Conservation (phyloP, 495 filamentous ascomycete species). For the Hypoxylon crocopeplum region DNA sequence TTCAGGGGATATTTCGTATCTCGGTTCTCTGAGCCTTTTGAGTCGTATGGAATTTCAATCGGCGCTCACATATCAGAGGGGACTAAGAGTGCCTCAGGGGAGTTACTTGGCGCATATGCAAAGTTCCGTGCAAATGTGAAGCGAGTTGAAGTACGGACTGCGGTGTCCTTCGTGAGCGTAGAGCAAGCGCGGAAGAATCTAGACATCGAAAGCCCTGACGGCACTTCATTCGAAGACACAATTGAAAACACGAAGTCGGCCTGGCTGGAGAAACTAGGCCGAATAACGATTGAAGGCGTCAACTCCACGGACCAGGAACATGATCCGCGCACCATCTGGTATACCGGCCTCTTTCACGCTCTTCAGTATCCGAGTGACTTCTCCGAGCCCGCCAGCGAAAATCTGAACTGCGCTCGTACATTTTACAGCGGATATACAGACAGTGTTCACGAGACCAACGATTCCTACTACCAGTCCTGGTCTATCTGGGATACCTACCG, state of each 20-base stretch:
- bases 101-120: slow-evolving; percentile 39
- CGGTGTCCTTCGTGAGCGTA: slow-evolving; percentile 43
- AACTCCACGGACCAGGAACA: slow-evolving; percentile 39
- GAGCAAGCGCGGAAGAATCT: slow-evolving; percentile 44
- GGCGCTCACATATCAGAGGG: slow-evolving; percentile 29
- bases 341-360: slow-evolving; percentile 43
- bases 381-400: slow-evolving; percentile 36
- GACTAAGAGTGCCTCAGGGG: slow-evolving; percentile 16
- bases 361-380: slow-evolving; percentile 44
- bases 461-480: slow-evolving; percentile 46
- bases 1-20: slow-evolving; percentile 44
- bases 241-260: slow-evolving; percentile 34
- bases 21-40: slow-evolving; percentile 41
- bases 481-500: slow-evolving; percentile 46
- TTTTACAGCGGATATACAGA: slow-evolving; percentile 46
- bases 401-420: slow-evolving; percentile 13
- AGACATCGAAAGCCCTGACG: slow-evolving; percentile 40
- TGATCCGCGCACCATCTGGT: slow-evolving; percentile 43
- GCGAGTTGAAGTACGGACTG: slow-evolving; percentile 41
- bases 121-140: slow-evolving; percentile 22
- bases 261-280: slow-evolving; percentile 42
- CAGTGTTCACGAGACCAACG: slow-evolving; percentile 37
- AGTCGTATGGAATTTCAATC: slow-evolving; percentile 34
- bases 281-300: slow-evolving; percentile 40
- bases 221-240: slow-evolving; percentile 34